A percentile compares a stretch with the other conserved stretches of the same genome.
Evolutionary conservation across 2,329 filamentous ascomycete species (phyloP).

Genomic region (Pochonia chlamydosporia): DNA sequence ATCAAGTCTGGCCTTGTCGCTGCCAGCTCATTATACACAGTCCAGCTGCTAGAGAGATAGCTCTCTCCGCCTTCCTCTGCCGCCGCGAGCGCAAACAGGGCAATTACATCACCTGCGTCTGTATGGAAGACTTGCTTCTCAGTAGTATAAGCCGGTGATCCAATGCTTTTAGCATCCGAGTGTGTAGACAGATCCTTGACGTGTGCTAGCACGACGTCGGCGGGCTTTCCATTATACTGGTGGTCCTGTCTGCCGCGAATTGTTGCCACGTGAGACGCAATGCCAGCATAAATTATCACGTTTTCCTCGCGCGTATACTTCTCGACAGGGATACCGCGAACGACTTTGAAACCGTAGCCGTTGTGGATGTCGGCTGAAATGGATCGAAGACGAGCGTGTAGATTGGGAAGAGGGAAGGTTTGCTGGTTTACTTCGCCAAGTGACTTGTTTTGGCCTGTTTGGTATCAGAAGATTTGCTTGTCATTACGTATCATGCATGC

Average conservation of each 20-base stretch:
- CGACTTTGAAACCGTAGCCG: constrained; percentile 55
- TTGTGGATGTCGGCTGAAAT: constrained; percentile 50
- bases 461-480: too few relatives aligned
- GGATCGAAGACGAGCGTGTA: constrained; percentile 42
- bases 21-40: constrained; percentile 59
- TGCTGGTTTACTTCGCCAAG: constrained; percentile 34
- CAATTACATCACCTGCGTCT: constrained; percentile 53
- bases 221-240: constrained; percentile 35
- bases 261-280: constrained; percentile 52
- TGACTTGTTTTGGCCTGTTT: constrained; percentile 26
- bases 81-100: constrained; percentile 49
- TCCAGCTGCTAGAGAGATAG: constrained; percentile 51
- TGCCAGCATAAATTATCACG: constrained; percentile 52
- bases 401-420: constrained; percentile 49
- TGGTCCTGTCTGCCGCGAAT: constrained; percentile 48
- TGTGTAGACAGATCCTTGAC: constrained; percentile 51
- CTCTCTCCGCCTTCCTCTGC: constrained; percentile 49
- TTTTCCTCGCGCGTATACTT: constrained; percentile 50
- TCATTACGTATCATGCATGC: too few relatives aligned
- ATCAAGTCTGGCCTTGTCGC: constrained; percentile 53
- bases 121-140: constrained; percentile 61
- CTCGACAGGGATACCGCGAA: constrained; percentile 51
- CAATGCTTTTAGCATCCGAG: constrained; percentile 34
- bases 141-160: constrained; percentile 52
- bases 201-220: constrained; percentile 50